Evolutionary conservation across 176 grass and related monocot genomes (phyloP), one percentile per base, ranked within the genome.

Genomic region (Lolium perenne): DNA sequence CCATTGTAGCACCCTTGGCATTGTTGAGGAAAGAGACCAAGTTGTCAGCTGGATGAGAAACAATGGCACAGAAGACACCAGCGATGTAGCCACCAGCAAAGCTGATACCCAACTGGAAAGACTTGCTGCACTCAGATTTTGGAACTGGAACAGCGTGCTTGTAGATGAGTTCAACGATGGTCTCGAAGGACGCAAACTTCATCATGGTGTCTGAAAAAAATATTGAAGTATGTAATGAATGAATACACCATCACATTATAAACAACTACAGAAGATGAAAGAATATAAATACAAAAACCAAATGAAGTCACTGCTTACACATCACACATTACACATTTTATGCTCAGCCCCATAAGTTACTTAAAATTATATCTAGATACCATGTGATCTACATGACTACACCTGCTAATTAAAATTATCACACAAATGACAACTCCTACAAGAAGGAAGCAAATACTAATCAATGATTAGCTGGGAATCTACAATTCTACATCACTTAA

Each of bases 131-230:
- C 65, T 98, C 85, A 0, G 83, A 85, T 83, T 99, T 99, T 0
- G 97, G 97, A 68, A 51, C 75, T 0, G 97, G 97, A 76, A 96
- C 85, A 29, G 85, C 85, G 1, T 99, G 82, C 71, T 99, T 99
- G 89, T 99, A 99, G 22, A 99, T 62, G 48, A 88, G 87, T 55
- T 99, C 97, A 35, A 99, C 97, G 3, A 92, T 94, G 2, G 84
- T 93, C 85, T 99, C 97, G 38, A 96, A 99, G 2, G 97, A 93
- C 13, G 94, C 97, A 91, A 99, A 96, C 77, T 99, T 99, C 97
- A 99, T 99, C 97, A 99, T 99, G 61, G 97, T 99, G 73, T 99
- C 97, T 99, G 82, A 77, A 89, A 15, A 50, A 14, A 84, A n/a
- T 2, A 69, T 18, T 14, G 23, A 86, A 78, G 17, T 13, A 50